A percentile compares a stretch with the other conserved stretches of the same genome.
These are phyloP conservation scores for Populus tremula DNA, from an alignment of 345 rosid species.

Conservation along the genomic window DNA sequence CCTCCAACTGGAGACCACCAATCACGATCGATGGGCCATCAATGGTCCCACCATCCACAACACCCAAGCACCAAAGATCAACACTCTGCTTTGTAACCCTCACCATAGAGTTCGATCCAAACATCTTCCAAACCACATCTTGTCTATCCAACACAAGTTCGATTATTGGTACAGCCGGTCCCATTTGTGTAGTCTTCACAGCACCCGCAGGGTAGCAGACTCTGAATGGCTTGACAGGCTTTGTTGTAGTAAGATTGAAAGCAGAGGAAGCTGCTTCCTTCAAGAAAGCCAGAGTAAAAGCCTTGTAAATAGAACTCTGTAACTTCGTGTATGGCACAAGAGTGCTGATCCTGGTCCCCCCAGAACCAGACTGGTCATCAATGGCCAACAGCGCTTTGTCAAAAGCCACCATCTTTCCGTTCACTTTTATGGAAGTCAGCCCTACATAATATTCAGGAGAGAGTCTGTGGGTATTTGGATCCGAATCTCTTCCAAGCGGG, in stretches of 20 bases:
- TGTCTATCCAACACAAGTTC: too few relatives aligned
- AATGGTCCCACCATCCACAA: not conserved
- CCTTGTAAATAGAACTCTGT: constrained; percentile 16
- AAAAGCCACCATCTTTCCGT: constrained; percentile 5
- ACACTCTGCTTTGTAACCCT: too few relatives aligned
- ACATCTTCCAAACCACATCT: not conserved
- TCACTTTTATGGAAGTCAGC: constrained; percentile 13
- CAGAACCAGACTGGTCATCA: constrained; percentile 8
- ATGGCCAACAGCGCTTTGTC: not conserved
- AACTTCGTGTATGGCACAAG: constrained; percentile 4
- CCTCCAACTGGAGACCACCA: not conserved
- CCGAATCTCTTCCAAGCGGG: constrained; percentile 24
- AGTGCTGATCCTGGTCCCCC: constrained; percentile 26
- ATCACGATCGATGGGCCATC: not conserved
- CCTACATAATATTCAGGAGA: constrained; percentile 22
- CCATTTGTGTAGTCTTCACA: too few relatives aligned
- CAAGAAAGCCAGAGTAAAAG: constrained; percentile 6
- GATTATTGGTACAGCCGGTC: too few relatives aligned
- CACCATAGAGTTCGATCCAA: not conserved
- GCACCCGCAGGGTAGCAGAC: too few relatives aligned
- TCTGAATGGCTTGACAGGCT: too few relatives aligned
- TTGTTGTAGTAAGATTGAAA: constrained; percentile 9
- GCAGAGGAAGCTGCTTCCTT: constrained; percentile 10
- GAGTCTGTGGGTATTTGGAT: constrained; percentile 4
- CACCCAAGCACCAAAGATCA: too few relatives aligned